Base-by-base conservation (phyloP, 2,329 filamentous ascomycete species). In the Alternaria triticimaculans region DNA sequence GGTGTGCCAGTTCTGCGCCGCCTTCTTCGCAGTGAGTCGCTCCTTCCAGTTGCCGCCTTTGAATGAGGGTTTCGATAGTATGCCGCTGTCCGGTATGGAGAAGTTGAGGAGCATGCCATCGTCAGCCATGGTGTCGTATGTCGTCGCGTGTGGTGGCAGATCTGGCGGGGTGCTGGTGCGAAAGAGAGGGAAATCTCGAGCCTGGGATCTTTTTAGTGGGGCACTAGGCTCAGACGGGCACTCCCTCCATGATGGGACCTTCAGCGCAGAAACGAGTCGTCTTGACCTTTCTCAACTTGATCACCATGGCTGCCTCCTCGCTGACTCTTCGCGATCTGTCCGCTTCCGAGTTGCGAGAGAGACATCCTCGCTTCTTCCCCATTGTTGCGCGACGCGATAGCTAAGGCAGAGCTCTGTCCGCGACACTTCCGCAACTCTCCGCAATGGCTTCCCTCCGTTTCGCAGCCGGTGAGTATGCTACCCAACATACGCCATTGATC, bases 61-160 rank as follows among this genome's bases (percentile, higher is more conserved):
- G 80, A 96, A 92, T 58, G 83, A 86, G 4, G 84, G 82, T 70
- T 85, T 85, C 86, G 87, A 84, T 64, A 89, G 86, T 58, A 92
- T 78, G 12, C 91, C 87, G 18, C 84, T 87, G 64, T 92, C 89
- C 26, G 88, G 87, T 61, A 97, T 84, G 72, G 93, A 90, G 78
- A 98, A 97, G 75, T 98, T 98, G 77, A 98, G 85, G 61, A 97
- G 87, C 88, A 99, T 92, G 71, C 94, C 94, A 89, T 97, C 92
- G 84, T 98, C 94, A 55, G 92, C 92, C 94, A 98, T 97, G 43
- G 67, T 73, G 67, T 54, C 51, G 28, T 49, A n/a, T 15, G 15
- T 51, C 44, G 48, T 26, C 53, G 58, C 49, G 49, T 57, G 3
- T 46, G 51, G 44, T 51, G 43, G 58, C 23, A 58, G 15, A 41